Evolutionary conservation across 2,329 filamentous ascomycete genomes (phyloP).

Genomic region (Aspergillus intermedius): DNA sequence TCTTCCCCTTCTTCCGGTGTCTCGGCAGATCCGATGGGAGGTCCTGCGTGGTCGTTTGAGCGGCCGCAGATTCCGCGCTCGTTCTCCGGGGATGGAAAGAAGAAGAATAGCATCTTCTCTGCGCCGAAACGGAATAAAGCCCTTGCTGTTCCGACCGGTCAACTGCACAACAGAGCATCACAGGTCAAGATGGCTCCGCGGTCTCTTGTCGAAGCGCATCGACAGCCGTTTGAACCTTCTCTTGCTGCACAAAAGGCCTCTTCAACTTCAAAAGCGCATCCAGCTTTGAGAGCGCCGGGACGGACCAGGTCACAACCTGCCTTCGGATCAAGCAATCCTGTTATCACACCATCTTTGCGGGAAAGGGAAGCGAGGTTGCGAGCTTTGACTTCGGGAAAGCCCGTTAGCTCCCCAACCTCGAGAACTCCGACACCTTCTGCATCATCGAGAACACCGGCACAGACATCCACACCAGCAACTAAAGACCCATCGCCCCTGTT

Average conservation of each 20-base stretch:
- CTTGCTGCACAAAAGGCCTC: conserved; percentile 8
- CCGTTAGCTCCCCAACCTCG: conserved; percentile 5
- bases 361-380: conserved; percentile 24
- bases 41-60: conserved; percentile 18
- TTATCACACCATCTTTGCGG: background rate
- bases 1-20: conserved; percentile 4
- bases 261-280: conserved; percentile 12
- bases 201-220: conserved; percentile 38
- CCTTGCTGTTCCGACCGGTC: conserved; percentile 35
- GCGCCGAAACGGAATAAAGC: conserved; percentile 30
- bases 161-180: conserved; percentile 33
- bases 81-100: conserved; percentile 11
- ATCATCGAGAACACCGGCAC: background rate
- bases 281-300: conserved; percentile 9
- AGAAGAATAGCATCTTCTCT: conserved; percentile 30
- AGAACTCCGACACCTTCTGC: background rate
- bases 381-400: conserved; percentile 23
- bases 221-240: conserved; percentile 18
- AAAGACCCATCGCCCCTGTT: conserved; percentile 1
- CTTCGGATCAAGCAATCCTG: background rate
- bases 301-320: background rate
- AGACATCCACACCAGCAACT: background rate
- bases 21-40: conserved; percentile 9
- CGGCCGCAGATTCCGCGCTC: conserved; percentile 15
- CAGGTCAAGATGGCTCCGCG: conserved; percentile 34